A percentile compares a stretch with the other conserved stretches of the same genome.
Conservation (phyloP, 2,329 filamentous ascomycete genomes). For the Metarhizium rileyi region DNA sequence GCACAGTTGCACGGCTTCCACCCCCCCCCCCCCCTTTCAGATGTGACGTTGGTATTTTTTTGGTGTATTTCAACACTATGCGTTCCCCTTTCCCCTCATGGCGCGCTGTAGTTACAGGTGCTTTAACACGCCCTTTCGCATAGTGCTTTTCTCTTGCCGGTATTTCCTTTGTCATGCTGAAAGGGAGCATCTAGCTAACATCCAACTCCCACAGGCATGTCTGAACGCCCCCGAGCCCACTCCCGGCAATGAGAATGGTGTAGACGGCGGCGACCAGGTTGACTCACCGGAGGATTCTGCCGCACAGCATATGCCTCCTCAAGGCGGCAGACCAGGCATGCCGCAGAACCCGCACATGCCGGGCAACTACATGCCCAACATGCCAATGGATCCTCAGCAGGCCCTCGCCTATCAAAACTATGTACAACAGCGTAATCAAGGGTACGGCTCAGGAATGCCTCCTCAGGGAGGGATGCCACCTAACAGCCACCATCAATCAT, state of each 20-base stretch:
- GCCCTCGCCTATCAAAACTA: slow-evolving; percentile 79
- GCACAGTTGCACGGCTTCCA: not conserved
- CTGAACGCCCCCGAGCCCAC: slow-evolving; percentile 90
- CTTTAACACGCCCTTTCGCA: too few relatives aligned
- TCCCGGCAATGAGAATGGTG: slow-evolving; percentile 70
- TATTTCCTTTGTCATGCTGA: too few relatives aligned
- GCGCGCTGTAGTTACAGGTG: too few relatives aligned
- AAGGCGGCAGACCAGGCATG: slow-evolving; percentile 51
- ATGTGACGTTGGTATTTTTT: not conserved
- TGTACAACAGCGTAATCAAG: slow-evolving; percentile 60
- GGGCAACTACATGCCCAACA: slow-evolving; percentile 50
- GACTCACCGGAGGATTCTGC: slow-evolving; percentile 87
- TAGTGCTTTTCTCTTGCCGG: not conserved
- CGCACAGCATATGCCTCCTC: slow-evolving; percentile 63
- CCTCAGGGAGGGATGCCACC: slow-evolving; percentile 70
- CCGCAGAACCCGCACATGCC: slow-evolving; percentile 55
- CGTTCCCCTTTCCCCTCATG: too few relatives aligned
- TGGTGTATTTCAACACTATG: not conserved
- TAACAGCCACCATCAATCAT: slow-evolving; percentile 73
- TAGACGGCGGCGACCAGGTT: slow-evolving; percentile 65
- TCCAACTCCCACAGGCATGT: slow-evolving; percentile 58
- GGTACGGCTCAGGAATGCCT: slow-evolving; percentile 69
- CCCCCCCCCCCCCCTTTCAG: too few relatives aligned
- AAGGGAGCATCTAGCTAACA: not conserved
- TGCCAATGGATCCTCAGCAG: slow-evolving; percentile 66